These are phyloP conservation scores for Cordyceps javanica DNA, from an alignment of 2,329 filamentous ascomycete genomes.

Conservation along the genomic window DNA sequence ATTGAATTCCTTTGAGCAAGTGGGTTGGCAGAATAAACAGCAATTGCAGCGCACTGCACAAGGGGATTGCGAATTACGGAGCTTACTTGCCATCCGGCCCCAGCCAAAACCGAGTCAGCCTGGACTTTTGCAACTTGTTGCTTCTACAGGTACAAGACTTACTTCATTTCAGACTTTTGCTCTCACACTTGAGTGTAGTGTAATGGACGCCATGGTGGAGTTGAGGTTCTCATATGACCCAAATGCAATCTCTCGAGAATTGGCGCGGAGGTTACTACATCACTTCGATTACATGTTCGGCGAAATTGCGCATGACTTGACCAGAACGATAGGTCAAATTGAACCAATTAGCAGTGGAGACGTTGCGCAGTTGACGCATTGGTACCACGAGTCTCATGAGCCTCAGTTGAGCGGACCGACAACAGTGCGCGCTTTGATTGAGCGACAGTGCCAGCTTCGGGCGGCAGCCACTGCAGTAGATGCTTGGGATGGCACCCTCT, in stretches of 20 bases:
- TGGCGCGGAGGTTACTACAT: not conserved
- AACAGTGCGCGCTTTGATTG: constrained; percentile 36
- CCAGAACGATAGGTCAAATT: not conserved
- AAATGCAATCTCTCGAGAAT: not conserved
- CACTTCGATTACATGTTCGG: not conserved
- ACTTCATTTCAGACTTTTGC: constrained; percentile 14
- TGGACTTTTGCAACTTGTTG: not conserved
- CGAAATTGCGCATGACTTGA: not conserved
- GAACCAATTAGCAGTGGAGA: constrained; percentile 4
- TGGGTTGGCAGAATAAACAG: constrained; percentile 26
- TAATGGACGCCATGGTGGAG: not conserved
- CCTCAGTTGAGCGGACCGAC: constrained; percentile 6
- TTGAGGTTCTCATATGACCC: not conserved
- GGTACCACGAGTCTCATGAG: constrained; percentile 5
- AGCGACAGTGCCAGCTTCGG: constrained; percentile 21
- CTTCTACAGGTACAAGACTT: not conserved
- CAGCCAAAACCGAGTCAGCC: not conserved
- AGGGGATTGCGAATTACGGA: constrained; percentile 21
- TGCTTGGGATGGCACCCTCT: constrained; percentile 35
- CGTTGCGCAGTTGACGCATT: constrained; percentile 6
- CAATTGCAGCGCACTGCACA: not conserved
- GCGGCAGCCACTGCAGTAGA: not conserved
- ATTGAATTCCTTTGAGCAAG: constrained; percentile 23
- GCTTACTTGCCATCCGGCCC: constrained; percentile 23
- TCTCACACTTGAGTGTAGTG: constrained; percentile 11